Evolutionary conservation across 257 asterid species (phyloP).

Genomic region (Plectranthus barbatus): DNA sequence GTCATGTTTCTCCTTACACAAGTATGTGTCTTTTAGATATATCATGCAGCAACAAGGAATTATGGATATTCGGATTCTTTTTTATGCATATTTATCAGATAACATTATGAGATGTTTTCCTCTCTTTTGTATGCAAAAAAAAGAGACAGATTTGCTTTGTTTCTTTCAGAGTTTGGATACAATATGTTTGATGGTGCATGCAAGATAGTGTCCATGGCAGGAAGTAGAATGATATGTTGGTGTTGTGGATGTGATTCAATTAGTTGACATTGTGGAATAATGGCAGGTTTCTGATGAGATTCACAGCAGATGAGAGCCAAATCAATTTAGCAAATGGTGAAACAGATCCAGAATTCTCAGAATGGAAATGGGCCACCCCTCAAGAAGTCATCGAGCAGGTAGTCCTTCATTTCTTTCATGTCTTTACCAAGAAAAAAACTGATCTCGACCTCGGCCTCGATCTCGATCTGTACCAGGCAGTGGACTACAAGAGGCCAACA

Average conservation of each 20-base stretch:
- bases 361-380: constrained; percentile 96
- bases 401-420: background rate
- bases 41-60: background rate
- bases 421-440: background rate
- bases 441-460: background rate
- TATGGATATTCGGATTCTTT: background rate
- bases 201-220: background rate
- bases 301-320: constrained; percentile 68
- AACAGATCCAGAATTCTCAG: constrained; percentile 82
- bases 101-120: background rate
- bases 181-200: background rate
- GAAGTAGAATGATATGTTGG: background rate
- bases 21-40: background rate
- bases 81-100: background rate
- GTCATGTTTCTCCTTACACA: background rate
- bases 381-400: constrained; percentile 93
- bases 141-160: background rate
- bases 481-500: constrained; percentile 94
- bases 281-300: constrained; percentile 81
- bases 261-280: background rate
- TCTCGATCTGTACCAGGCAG: constrained; percentile 45
- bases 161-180: background rate
- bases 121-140: background rate
- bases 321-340: constrained; percentile 71
- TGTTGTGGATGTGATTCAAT: background rate